Base-by-base conservation (phyloP, 345 rosid species). In the Rhodamnia rubescens region DNA sequence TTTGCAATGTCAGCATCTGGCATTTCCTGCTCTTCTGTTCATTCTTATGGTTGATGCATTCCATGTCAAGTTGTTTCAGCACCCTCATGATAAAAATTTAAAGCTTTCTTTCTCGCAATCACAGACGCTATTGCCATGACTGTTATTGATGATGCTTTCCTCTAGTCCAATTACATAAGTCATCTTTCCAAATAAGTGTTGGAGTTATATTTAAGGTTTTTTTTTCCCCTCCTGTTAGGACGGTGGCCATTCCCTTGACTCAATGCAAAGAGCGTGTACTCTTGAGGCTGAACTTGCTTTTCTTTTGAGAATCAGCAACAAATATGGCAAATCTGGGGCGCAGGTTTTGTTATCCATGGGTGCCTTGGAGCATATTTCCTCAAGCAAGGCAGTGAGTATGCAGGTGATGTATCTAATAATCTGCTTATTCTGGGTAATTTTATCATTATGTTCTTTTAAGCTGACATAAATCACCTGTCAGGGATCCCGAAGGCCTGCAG, bases 281-380 rank as follows among this genome's bases (percentile, higher is more conserved):
- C 91, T 95, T 83, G 97, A 95, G 90, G 97, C 98, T 89, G 94
- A 95, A 88, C 87, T 97, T 58, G 94, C 97, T 69, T 89, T 97
- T 82, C 91, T 97, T 59, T 87, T 95, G 88, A 94, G 99, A 90
- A 95, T 97, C 86, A 93, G 98, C 89, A 93, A 94, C 90, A 97
- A 94, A 85, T 97, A 95, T 86, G 96, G 98, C 61, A 97, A 95
- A 90, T 91, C 98, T 58, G 99, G 99, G 86, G 95, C 97, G 32
- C 97, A 94, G 89, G 95, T 97, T 85, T 90, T 97, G 78, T 94
- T 95, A 89, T 94, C 98, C 78, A 97, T 97, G 98, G 95, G 96
- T 87, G 93, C 96, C 80, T 86, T 97, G 91, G 99, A 95, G 88
- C 97, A 95, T 88, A 89, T 97, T 50, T 87, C 95, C 85, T 95